Conservation (phyloP, 495 filamentous ascomycete genomes). For the Hyaloscypha variabilis region DNA sequence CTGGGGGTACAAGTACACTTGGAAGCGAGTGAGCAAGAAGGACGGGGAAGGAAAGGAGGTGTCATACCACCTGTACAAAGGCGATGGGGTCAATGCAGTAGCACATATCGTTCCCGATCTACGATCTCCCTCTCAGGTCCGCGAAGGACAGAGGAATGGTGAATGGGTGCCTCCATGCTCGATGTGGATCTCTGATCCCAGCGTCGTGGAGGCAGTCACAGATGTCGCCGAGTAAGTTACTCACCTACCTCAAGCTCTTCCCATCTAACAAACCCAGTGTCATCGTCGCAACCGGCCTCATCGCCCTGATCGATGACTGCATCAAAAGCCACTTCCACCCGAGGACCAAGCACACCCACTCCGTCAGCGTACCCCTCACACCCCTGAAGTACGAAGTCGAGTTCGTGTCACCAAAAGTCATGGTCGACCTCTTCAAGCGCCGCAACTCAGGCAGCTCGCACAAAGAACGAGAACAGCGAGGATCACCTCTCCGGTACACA, state of each 20-base stretch:
- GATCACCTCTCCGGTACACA: constrained; percentile 20
- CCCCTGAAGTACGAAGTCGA: constrained; percentile 28
- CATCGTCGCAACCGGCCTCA: constrained; percentile 87
- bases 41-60: constrained; percentile 56
- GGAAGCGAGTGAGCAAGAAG: constrained; percentile 74
- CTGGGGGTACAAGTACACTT: constrained; percentile 62
- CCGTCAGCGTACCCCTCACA: constrained; percentile 27
- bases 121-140: constrained; percentile 66
- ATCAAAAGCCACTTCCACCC: constrained; percentile 31
- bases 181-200: constrained; percentile 81
- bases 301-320: constrained; percentile 89
- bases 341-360: constrained; percentile 21
- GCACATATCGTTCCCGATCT: constrained; percentile 87
- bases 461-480: constrained; percentile 19
- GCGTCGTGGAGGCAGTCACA: constrained; percentile 63
- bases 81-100: constrained; percentile 60
- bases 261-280: constrained; percentile 55
- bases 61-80: constrained; percentile 77
- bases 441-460: constrained; percentile 23
- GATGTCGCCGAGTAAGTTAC: constrained; percentile 92
- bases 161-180: constrained; percentile 91
- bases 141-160: constrained; percentile 76
- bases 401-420: constrained; percentile 29
- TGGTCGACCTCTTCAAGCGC: constrained; percentile 35
- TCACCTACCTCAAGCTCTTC: not conserved